These are phyloP conservation scores for Xylaria sp. DNA, from an alignment of 495 filamentous ascomycete genomes.

Conservation along the genomic window DNA sequence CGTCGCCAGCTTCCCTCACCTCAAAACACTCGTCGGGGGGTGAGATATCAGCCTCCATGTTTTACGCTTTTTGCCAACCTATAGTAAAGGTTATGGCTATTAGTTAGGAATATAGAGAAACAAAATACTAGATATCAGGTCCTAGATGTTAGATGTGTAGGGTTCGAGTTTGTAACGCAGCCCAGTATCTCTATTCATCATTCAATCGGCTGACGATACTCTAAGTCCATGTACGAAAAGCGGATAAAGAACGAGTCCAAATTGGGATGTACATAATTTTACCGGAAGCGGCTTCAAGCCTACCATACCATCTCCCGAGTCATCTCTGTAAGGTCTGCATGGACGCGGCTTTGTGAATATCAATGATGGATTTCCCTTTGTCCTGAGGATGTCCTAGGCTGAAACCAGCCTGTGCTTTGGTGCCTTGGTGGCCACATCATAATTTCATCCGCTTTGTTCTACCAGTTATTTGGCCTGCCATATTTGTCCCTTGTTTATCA, in stretches of 20 bases:
- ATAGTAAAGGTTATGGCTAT: background rate
- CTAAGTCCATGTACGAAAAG: background rate
- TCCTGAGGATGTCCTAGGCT: background rate
- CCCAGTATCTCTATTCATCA: background rate
- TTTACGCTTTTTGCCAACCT: background rate
- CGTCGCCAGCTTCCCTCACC: background rate
- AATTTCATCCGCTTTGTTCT: background rate
- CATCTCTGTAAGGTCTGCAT: background rate
- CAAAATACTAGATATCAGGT: background rate
- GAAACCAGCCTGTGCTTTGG: background rate
- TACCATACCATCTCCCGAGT: background rate
- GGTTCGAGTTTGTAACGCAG: background rate
- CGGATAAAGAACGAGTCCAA: background rate
- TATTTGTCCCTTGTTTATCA: constrained; percentile 13
- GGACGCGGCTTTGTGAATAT: background rate
- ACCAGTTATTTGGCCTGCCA: background rate
- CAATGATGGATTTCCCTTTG: background rate
- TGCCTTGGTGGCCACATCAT: background rate
- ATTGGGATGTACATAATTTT: background rate
- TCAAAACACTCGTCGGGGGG: background rate
- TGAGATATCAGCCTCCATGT: background rate
- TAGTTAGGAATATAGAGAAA: background rate
- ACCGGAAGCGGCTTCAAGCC: constrained; percentile 4
- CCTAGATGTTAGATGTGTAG: background rate
- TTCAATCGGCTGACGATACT: background rate